A percentile compares a stretch with the other conserved stretches of the same genome.
These are phyloP conservation scores for Penicillium ochrochloron DNA, from an alignment of 495 filamentous ascomycete genomes.

Conservation along the genomic window DNA sequence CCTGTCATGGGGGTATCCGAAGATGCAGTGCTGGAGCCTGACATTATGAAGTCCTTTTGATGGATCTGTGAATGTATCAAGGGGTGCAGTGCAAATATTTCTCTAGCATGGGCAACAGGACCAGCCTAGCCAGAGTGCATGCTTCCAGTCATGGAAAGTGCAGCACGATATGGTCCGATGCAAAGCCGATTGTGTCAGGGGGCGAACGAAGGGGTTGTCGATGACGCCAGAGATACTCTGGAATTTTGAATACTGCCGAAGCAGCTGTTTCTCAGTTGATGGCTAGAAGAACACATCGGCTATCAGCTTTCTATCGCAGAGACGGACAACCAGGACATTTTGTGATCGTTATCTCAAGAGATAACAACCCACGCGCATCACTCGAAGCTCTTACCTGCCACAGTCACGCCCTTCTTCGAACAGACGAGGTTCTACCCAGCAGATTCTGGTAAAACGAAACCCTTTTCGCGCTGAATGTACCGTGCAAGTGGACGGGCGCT, in stretches of 20 bases:
- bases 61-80: neutral
- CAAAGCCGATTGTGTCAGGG: neutral
- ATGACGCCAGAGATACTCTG: neutral
- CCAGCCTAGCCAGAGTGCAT: conserved; percentile 3
- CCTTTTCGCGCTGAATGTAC: neutral
- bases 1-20: conserved; percentile 14
- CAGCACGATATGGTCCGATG: neutral
- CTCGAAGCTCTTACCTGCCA: neutral
- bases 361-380: neutral
- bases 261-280: neutral
- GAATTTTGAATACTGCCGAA: neutral
- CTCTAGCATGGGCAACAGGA: conserved; percentile 6
- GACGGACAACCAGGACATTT: neutral
- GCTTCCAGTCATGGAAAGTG: neutral
- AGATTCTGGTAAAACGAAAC: neutral
- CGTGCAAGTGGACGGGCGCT: neutral
- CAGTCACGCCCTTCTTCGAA: neutral
- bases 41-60: conserved; percentile 12
- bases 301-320: neutral
- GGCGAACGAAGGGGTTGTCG: conserved; percentile 5
- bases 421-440: neutral
- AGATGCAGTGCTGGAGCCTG: conserved; percentile 20
- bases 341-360: neutral
- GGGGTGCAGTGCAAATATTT: neutral
- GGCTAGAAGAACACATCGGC: neutral